phyloP scores from a whole-genome alignment of 768 basidiomycete genomes.

The Macrolepiota fuliginosa region DNA sequence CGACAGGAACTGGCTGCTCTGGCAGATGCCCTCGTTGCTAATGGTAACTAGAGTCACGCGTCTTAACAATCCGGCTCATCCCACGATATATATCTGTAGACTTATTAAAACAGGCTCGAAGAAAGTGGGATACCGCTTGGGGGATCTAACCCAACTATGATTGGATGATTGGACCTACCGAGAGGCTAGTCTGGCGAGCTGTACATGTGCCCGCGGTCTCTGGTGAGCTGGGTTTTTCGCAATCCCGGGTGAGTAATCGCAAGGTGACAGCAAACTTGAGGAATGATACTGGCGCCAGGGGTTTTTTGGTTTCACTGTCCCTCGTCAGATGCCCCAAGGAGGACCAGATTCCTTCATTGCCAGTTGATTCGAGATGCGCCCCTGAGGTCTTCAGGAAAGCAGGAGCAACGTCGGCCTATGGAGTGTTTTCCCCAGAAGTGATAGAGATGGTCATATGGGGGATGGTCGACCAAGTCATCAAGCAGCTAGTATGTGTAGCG shows the following conservation, averaged over 20 bases:
- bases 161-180: no score
- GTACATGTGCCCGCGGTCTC: no score
- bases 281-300: no score
- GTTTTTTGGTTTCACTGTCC: neutral
- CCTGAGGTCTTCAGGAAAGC: neutral
- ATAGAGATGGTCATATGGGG: neutral
- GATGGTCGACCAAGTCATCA: neutral
- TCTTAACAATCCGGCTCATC: neutral
- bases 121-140: neutral
- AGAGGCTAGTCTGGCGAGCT: no score
- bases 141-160: neutral
- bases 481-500: neutral
- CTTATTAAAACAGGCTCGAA: neutral
- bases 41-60: neutral
- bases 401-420: neutral
- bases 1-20: neutral
- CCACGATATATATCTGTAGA: neutral
- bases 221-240: no score
- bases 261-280: no score
- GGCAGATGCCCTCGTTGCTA: neutral
- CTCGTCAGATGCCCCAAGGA: neutral
- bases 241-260: no score
- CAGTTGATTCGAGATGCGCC: neutral
- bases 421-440: neutral
- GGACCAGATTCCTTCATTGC: neutral